Evolutionary conservation across 202 grass and related monocot genomes (phyloP), one percentile per base, ranked within the genome.

Genomic region (Zizania palustris): DNA sequence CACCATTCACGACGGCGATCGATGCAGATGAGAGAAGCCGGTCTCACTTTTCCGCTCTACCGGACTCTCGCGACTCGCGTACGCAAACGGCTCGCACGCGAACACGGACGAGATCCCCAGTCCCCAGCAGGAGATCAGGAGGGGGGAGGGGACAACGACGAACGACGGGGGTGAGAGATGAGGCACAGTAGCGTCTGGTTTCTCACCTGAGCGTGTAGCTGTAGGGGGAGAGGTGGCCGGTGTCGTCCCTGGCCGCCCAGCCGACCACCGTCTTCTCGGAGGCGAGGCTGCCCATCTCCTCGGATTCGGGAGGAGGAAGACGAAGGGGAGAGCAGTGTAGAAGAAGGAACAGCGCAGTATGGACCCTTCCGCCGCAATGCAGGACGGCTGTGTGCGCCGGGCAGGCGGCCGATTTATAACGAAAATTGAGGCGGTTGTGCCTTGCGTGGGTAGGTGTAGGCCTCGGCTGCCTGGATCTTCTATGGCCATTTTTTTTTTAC

Each of bases 231-330:
- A 99, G 76, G 41, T 95, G 66, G 45, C 96, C 96, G 55, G 48
- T 59, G 85, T 89, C 49, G 80, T 99, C 96, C 37, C 77, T 85
- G 21, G 96, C 91, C 33, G 96, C 96, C 96, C 91, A 99, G 4
- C 96, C 96, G 16, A 71, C 76, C 67, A 92, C 85, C 3, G 53
- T 81, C 80, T 6, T 90, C 80, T 95, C 92, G 19, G 81, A 72
- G 35, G 55, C 80, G 45, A 93, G 20, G 81, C 83, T 99, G n/a
- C 91, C 92, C 96, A 99, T 98, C 9, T 40, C 43, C 35, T 39
- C 4, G 61, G 19, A 43, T 44, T 59, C 8, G 20, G 13, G 57
- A 35, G 35, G 14, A n/a, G 62, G 34, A 40, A 45, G 20, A 15
- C 1, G 51, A 55, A n/a, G n/a, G 19, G 7, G 51, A n/a, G 5